phyloP scores from a whole-genome alignment of 805 yeast species.

The Jamesozyma jinghongensis region DNA sequence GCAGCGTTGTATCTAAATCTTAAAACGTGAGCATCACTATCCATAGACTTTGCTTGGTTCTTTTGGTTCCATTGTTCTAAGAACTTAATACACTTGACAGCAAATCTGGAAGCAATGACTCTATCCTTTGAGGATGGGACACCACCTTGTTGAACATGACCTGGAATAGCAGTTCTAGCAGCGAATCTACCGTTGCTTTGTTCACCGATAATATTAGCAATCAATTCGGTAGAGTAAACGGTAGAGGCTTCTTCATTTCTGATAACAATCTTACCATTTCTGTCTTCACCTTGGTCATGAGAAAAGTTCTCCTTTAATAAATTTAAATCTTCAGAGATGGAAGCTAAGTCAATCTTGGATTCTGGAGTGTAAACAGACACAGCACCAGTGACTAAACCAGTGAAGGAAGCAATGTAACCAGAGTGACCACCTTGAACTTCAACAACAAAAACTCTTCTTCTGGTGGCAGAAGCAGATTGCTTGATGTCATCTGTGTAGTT shows the following conservation, averaged over 20 bases:
- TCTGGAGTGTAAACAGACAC: slow-evolving; percentile 89
- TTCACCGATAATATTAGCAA: slow-evolving; percentile 76
- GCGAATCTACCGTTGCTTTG: slow-evolving; percentile 74
- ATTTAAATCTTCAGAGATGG: slow-evolving; percentile 67
- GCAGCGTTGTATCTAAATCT: slow-evolving; percentile 41
- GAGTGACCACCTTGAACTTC: slow-evolving; percentile 98
- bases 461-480: slow-evolving; percentile 88
- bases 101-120: slow-evolving; percentile 79
- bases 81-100: slow-evolving; percentile 81
- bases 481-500: slow-evolving; percentile 92
- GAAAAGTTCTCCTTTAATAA: slow-evolving; percentile 59
- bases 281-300: slow-evolving; percentile 65
- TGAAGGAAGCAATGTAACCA: slow-evolving; percentile 84
- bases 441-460: slow-evolving; percentile 90
- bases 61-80: slow-evolving; percentile 54
- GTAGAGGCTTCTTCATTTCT: slow-evolving; percentile 77
- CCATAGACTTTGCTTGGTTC: slow-evolving; percentile 24
- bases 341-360: slow-evolving; percentile 56
- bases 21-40: slow-evolving; percentile 37
- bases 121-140: slow-evolving; percentile 92
- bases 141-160: slow-evolving; percentile 97
- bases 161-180: slow-evolving; percentile 92
- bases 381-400: slow-evolving; percentile 84
- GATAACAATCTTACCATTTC: slow-evolving; percentile 78
- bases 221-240: slow-evolving; percentile 70